Evolutionary conservation across 2,329 filamentous ascomycete genomes (phyloP), one percentile per base, ranked within the genome.

Genomic region (Hypoxylon sp.): DNA sequence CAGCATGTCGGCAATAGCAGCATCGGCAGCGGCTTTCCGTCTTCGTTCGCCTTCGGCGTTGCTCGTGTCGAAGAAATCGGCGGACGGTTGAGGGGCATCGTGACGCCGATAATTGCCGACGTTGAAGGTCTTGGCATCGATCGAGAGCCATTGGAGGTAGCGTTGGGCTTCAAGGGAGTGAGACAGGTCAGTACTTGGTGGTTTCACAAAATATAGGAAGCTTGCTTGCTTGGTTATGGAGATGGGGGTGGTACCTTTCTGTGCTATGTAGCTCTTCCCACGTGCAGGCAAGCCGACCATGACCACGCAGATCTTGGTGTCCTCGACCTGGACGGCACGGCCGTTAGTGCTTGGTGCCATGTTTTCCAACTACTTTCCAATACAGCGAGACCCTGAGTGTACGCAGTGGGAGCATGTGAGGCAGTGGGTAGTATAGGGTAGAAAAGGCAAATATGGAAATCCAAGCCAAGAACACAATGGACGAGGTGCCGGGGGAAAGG

Each of bases 211-310:
- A 30, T 30, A 25, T 44, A 35, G 8, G 42, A 33, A 20, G 8
- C 44, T 44, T 37, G 30, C 44, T 44, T 37, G 30, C 27, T 27
- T 20, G 44, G 35, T 25, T 44, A 48, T 42, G 14, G 20, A 49
- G 22, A 40, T 27, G 37, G 33, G 22, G 30, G 54, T 51, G 17
- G 77, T 85, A 96, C 95, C 94, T 89, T 98, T 98, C 78, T 97
- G 94, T 74, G 96, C 95, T 79, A 99, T 98, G 81, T 97, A 90
- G 84, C 94, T 97, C 88, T 99, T 99, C 78, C 96, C 96, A 75
- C 96, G 88, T 69, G 96, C 96, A 61, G 96, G 96, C 79, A 99
- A 86, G 73, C 96, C 96, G 68, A 99, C 96, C 96, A 99, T 98
- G 76, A 99, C 94, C 72, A 99, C 95, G 81, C 95, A 98, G 84